Evolutionary conservation across 371 early-diverging fungal genomes (phyloP).

Genomic region (Haplosporangium sp.): DNA sequence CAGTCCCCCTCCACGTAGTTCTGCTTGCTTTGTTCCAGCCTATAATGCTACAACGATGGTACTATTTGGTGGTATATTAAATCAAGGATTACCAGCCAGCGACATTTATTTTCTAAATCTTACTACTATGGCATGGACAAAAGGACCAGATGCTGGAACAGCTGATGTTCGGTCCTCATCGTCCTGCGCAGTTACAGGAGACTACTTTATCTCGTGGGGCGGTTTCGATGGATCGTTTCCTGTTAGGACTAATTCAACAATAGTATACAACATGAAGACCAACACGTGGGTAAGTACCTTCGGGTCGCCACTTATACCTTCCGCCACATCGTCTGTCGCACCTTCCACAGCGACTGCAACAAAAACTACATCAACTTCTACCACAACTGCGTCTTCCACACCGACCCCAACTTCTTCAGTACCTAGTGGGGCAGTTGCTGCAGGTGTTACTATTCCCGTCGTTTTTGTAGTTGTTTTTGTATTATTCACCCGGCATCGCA

Average conservation of each 20-base stretch:
- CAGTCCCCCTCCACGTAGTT: constrained; percentile 3
- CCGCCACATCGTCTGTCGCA: neutral
- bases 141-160: neutral
- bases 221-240: neutral
- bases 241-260: neutral
- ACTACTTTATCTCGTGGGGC: constrained; percentile 17
- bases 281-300: constrained; percentile 4
- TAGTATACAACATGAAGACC: constrained; percentile 19
- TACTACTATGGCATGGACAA: constrained; percentile 10
- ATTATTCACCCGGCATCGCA: neutral
- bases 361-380: neutral
- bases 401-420: neutral
- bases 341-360: neutral
- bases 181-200: constrained; percentile 13
- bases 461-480: neutral
- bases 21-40: constrained; percentile 7
- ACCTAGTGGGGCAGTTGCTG: neutral
- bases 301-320: neutral
- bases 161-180: neutral
- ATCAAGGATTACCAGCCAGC: neutral
- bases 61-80: constrained; percentile 9
- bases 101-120: constrained; percentile 20
- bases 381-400: constrained; percentile 5
- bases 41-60: constrained; percentile 10
- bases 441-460: neutral